Base-by-base conservation (phyloP, 192 early-diverging fungal genomes). In the Coemansia sp. region DNA sequence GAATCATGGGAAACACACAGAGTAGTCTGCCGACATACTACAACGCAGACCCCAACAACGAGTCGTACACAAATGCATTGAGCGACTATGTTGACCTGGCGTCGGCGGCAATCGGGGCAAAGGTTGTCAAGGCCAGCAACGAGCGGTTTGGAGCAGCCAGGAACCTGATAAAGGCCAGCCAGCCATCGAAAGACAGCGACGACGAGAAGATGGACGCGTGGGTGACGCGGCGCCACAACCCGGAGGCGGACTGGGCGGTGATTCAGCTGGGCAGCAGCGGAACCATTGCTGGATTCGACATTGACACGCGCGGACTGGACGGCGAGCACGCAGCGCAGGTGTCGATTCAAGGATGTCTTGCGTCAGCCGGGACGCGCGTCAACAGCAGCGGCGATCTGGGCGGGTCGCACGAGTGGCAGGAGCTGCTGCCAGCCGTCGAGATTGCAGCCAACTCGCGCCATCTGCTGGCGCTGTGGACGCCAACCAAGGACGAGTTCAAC, bases 211-310 rank as follows among this genome's bases (percentile, higher is more conserved):
- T 42, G 62, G 91, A 92, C 64, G 94, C 94, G 10, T 98, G 96
- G 96, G 95, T 97, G 77, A 91, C 96, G 21, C 89, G 91, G 62
- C 90, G 96, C 41, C 91, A 93, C 70, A 96, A 93, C 63, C 84
- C 90, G 12, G 88, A 82, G 41, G 88, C 89, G 40, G 96, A 98
- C 80, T 98, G 96, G 88, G 85, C 84, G 40, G 87, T 96, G 16
- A 85, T 98, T 49, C 86, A 90, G 46, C 87, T 98, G 32, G 96
- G 93, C 37, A 90, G 90, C 57, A 73, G 91, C 6, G 96, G 95
- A 21, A 76, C 72, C 12, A 88, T 98, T 13, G 73, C 72, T 0
- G 96, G 93, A 13, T 89, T 98, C 67, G 90, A 94, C 72, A 87
- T 93, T 40, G 95, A 98, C 70, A 96, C 96, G 7, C 81, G 89